A percentile compares a stretch with the other conserved stretches of the same genome.
These are phyloP conservation scores for Aspergillus nomiae DNA, from an alignment of 2,329 filamentous ascomycete genomes.

Conservation along the genomic window DNA sequence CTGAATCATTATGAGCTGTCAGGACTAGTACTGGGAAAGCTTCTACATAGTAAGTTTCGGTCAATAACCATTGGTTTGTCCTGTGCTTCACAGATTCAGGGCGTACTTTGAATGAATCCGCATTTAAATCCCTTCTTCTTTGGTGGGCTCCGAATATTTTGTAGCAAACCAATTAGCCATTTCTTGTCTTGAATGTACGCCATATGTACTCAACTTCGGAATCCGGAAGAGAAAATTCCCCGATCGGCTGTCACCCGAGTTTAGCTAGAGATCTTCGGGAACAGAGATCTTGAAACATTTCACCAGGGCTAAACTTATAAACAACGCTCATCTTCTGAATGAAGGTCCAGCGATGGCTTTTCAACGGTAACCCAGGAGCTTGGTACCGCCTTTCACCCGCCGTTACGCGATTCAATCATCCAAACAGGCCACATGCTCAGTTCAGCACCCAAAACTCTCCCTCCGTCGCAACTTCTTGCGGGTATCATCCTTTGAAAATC, in stretches of 20 bases:
- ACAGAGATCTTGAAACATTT: background rate
- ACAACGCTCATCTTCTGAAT: conserved; percentile 22
- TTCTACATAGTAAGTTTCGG: background rate
- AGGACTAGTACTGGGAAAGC: background rate
- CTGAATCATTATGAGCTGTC: background rate
- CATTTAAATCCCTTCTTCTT: too few species aligned
- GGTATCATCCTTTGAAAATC: conserved; percentile 28
- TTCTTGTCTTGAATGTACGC: background rate
- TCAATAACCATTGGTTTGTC: background rate
- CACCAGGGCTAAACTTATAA: background rate
- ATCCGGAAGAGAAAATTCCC: conserved; percentile 12
- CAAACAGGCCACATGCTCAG: background rate
- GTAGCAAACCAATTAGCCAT: background rate
- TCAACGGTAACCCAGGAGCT: conserved; percentile 17
- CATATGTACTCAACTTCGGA: background rate
- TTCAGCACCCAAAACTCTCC: conserved; percentile 2
- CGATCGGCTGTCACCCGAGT: conserved; percentile 1
- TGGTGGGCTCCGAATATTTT: background rate
- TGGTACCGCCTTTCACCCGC: conserved; percentile 5
- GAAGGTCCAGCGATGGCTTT: conserved; percentile 29
- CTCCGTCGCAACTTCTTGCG: conserved; percentile 4
- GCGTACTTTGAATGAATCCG: background rate
- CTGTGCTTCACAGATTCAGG: background rate
- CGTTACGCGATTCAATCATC: background rate
- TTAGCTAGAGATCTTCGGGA: background rate